Evolutionary conservation across 257 asterid species (phyloP).

Genomic region (Leonotis leonurus): DNA sequence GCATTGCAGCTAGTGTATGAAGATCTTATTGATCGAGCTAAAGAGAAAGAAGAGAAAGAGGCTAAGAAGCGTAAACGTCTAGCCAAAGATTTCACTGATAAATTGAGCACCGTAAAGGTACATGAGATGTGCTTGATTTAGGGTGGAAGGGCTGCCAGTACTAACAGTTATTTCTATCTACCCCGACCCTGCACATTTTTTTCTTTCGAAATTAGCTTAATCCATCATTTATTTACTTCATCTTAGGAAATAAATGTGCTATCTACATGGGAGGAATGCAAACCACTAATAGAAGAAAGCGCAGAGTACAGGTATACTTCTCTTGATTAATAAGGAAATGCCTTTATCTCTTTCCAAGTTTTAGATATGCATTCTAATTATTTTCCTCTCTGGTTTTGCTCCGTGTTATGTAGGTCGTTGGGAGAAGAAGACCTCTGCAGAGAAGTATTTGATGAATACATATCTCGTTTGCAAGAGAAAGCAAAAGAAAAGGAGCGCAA

Average conservation of each 20-base stretch:
- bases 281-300: slow-evolving; percentile 69
- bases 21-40: slow-evolving; percentile 88
- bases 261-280: slow-evolving; percentile 87
- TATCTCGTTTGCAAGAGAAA: slow-evolving; percentile 77
- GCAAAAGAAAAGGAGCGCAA: slow-evolving; percentile 84
- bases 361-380: slow-evolving; percentile 8
- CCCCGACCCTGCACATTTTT: neutral
- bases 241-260: slow-evolving; percentile 62
- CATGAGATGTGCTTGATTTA: slow-evolving; percentile 21
- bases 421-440: slow-evolving; percentile 73
- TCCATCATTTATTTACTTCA: neutral
- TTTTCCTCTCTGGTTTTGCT: neutral
- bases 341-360: neutral
- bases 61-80: slow-evolving; percentile 81
- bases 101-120: slow-evolving; percentile 67
- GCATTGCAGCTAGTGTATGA: slow-evolving; percentile 69
- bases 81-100: slow-evolving; percentile 75
- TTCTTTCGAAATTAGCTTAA: neutral
- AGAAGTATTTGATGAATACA: slow-evolving; percentile 72
- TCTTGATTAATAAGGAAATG: slow-evolving; percentile 13
- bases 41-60: slow-evolving; percentile 96
- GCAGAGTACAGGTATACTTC: slow-evolving; percentile 71
- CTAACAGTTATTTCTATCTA: neutral
- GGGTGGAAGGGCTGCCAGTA: slow-evolving; percentile 4
- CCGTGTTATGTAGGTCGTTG: slow-evolving; percentile 47